These are phyloP conservation scores for Aspergillus saccharolyticus DNA, from an alignment of 495 filamentous ascomycete species.

Conservation along the genomic window DNA sequence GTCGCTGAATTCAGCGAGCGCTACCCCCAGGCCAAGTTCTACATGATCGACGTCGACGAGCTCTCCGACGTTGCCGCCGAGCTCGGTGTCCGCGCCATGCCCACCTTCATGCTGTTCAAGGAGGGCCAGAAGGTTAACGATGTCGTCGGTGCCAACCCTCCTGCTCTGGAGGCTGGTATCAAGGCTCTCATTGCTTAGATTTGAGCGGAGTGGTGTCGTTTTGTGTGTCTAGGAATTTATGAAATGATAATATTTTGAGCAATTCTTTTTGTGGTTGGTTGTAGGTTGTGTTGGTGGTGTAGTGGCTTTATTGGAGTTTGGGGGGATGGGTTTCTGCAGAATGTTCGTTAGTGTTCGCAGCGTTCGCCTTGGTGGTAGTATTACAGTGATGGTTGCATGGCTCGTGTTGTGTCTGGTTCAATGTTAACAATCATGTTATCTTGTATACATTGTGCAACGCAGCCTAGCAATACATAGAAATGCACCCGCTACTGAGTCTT, in stretches of 20 bases:
- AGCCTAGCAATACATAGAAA: too few species aligned
- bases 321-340: too few species aligned
- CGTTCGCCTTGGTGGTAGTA: too few species aligned
- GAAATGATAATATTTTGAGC: neutral
- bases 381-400: too few species aligned
- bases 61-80: conserved; percentile 70
- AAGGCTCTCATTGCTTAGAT: conserved; percentile 21
- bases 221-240: neutral
- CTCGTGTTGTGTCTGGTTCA: too few species aligned
- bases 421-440: too few species aligned
- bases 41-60: conserved; percentile 90
- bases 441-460: too few species aligned
- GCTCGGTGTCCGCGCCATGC: conserved; percentile 88
- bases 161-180: conserved; percentile 54
- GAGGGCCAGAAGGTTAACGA: conserved; percentile 62
- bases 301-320: too few species aligned
- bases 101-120: conserved; percentile 86
- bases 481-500: too few species aligned
- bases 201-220: neutral
- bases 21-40: conserved; percentile 60
- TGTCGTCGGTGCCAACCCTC: conserved; percentile 77
- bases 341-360: too few species aligned
- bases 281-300: too few species aligned
- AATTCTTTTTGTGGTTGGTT: too few species aligned
- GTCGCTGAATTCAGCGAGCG: conserved; percentile 58